phyloP scores from a whole-genome alignment of 345 rosid genomes.

The Hirschfeldia incana region DNA sequence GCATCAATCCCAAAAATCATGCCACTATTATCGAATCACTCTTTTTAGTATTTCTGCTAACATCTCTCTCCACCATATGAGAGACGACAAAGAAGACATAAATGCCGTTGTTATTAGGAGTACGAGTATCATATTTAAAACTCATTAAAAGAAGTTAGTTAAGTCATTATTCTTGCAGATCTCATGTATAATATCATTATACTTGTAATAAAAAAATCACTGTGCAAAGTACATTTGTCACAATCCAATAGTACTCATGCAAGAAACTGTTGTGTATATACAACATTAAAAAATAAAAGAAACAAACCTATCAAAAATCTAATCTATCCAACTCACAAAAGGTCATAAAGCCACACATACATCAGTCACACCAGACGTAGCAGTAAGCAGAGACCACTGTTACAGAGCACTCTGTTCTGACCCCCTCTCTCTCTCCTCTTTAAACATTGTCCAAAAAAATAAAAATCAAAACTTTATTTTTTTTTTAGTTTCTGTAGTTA shows the following conservation, averaged over 20 bases:
- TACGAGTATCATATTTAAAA: neutral
- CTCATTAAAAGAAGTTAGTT: neutral
- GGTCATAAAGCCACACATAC: slow-evolving; percentile 43
- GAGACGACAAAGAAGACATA: slow-evolving; percentile 7
- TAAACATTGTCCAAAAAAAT: slow-evolving; percentile 14
- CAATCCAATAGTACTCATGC: neutral
- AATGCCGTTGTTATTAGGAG: neutral
- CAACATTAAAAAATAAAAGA: neutral
- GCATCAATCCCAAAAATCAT: slow-evolving; percentile 40
- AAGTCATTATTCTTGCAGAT: slow-evolving; percentile 23
- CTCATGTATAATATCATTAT: slow-evolving; percentile 4
- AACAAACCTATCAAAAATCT: slow-evolving; percentile 25
- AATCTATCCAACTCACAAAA: slow-evolving; percentile 43
- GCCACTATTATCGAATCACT: slow-evolving; percentile 23
- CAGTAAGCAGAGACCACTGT: slow-evolving; percentile 33
- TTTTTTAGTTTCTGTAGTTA: neutral
- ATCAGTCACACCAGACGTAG: slow-evolving; percentile 44
- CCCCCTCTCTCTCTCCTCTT: slow-evolving; percentile 29
- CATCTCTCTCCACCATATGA: neutral
- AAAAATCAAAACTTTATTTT: slow-evolving; percentile 18
- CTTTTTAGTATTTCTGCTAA: slow-evolving; percentile 16
- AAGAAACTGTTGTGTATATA: slow-evolving; percentile 31
- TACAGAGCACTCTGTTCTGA: slow-evolving; percentile 37
- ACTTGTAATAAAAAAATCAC: neutral
- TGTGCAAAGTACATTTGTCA: neutral